A percentile compares a stretch with the other conserved stretches of the same genome.
These are phyloP conservation scores for Xylariaceae sp. DNA, from an alignment of 2,329 filamentous ascomycete genomes.

Conservation along the genomic window DNA sequence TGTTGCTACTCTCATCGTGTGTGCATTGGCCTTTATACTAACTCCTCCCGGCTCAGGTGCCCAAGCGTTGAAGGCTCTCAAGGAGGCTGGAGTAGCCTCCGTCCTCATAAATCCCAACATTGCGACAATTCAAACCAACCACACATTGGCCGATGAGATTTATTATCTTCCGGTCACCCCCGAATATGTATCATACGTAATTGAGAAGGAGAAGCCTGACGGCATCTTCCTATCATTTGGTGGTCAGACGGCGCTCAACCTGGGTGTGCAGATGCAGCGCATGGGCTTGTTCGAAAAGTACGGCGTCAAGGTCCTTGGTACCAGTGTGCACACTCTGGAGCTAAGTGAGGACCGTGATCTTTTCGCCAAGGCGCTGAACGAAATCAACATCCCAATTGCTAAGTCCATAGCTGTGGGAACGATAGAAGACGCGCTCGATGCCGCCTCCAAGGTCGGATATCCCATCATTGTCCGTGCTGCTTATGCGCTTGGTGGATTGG, in stretches of 20 bases:
- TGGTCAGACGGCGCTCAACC: constrained; percentile 93
- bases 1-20: constrained; percentile 32
- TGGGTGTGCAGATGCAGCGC: constrained; percentile 96
- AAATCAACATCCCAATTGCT: constrained; percentile 96
- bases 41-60: constrained; percentile 57
- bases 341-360: constrained; percentile 93
- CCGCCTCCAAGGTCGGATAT: constrained; percentile 84
- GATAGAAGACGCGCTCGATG: constrained; percentile 85
- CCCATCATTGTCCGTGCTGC: constrained; percentile 97
- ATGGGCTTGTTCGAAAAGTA: constrained; percentile 94
- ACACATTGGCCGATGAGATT: constrained; percentile 92
- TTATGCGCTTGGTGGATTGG: constrained; percentile 92
- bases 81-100: constrained; percentile 87
- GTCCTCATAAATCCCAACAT: constrained; percentile 98
- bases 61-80: constrained; percentile 93
- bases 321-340: constrained; percentile 89
- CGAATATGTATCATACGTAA: constrained; percentile 96
- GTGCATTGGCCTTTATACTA: constrained; percentile 7
- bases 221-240: constrained; percentile 97
- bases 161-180: constrained; percentile 98
- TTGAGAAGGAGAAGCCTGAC: constrained; percentile 92
- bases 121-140: constrained; percentile 95
- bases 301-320: constrained; percentile 91
- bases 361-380: constrained; percentile 90
- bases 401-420: constrained; percentile 91